Evolutionary conservation across 140 eudicot genomes (phyloP), one percentile per base, ranked within the genome.

Genomic region (Stevia rebaudiana): DNA sequence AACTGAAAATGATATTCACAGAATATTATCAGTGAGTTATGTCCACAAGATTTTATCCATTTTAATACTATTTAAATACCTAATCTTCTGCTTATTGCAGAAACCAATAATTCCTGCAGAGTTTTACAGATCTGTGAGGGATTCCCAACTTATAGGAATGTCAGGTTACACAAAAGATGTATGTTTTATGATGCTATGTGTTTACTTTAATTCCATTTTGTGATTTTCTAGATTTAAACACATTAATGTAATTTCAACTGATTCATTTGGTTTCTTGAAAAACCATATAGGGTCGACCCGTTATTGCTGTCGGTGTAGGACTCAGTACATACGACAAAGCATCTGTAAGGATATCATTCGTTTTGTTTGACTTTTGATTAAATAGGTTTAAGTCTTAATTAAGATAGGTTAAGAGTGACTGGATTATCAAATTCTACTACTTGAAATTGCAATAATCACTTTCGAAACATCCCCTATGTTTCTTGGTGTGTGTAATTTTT

Each of bases 261-360:
- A 68, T 25, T 51, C 48, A 6, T 44, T 47, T 19, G 48, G 40
- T 44, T 55, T 50, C 30, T 47, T 71, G 3, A 22, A 13, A 28
- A 52, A 35, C 30, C 51, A 56, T 74, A 0, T 78, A 94, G 99
- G 99, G 99, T 65, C 84, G 86, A 61, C 99, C 99, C 58, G 95
- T 94, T 61, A 64, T 94, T 74, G 99, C 94, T 70, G 51, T 88
- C 65, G 99, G 99, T 1, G 97, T 86, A 33, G 99, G 99, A 72
- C 99, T 85, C 71, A 94, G 99, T 85, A 85, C 95, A 44, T 94
- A 71, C 54, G 99, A 94, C 79, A 83, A 94, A 83, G 97, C 97
- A 62, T 88, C 97, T 75, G 99, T 94, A 88, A 85, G 99, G 66
- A 68, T 37, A 73, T 59, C 37, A 11, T 51, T 25, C 67, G 31